Conservation (phyloP, 2,329 filamentous ascomycete genomes). For the Epichloe gansuensis region DNA sequence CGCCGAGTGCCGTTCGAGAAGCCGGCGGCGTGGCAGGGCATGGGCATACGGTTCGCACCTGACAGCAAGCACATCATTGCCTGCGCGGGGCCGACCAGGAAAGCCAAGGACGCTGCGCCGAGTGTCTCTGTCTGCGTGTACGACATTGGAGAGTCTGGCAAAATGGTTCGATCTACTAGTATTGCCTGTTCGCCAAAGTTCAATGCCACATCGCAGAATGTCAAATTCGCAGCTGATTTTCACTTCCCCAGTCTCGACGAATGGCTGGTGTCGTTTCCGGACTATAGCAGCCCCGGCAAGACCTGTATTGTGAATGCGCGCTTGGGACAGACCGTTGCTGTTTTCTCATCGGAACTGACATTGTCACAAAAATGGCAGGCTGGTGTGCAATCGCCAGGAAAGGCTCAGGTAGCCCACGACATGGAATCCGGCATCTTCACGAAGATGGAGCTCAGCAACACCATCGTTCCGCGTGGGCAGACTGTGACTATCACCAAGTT, state of each 20-base stretch:
- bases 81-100: slow-evolving; percentile 2
- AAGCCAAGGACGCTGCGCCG: background rate
- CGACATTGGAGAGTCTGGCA: background rate
- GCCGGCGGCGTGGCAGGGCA: slow-evolving; percentile 1
- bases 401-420: background rate
- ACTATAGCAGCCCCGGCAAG: slow-evolving; percentile 2
- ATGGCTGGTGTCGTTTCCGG: slow-evolving; percentile 6
- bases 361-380: slow-evolving; percentile 5
- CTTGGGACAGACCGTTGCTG: slow-evolving; percentile 3
- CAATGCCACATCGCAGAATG: background rate
- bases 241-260: slow-evolving; percentile 4
- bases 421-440: slow-evolving; percentile 3
- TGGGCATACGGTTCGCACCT: slow-evolving; percentile 4
- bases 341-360: slow-evolving; percentile 2
- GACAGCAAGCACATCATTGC: slow-evolving; percentile 4
- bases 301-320: slow-evolving; percentile 6
- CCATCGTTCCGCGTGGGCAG: slow-evolving; percentile 2
- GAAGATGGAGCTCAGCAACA: slow-evolving; percentile 1
- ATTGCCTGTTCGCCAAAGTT: background rate
- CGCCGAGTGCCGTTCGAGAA: background rate
- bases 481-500: slow-evolving; percentile 4
- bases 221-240: slow-evolving; percentile 3
- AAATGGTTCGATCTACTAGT: background rate
- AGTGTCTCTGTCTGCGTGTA: slow-evolving; percentile 4
- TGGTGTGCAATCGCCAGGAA: background rate